Conservation (phyloP, 2,329 filamentous ascomycete genomes). For the Pyricularia grisea region DNA sequence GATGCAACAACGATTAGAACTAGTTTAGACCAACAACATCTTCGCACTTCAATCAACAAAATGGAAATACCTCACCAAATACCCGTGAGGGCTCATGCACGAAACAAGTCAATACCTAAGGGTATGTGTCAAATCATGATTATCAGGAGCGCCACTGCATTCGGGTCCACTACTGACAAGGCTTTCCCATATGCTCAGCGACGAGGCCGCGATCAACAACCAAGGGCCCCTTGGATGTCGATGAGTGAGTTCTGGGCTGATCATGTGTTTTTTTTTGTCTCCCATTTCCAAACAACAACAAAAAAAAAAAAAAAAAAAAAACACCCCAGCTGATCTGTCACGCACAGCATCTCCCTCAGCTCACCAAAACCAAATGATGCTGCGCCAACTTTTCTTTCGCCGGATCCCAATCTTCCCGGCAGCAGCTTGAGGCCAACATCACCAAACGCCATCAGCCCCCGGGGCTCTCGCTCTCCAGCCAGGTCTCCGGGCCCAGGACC, state of each 20-base stretch:
- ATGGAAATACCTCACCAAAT: constrained; percentile 1
- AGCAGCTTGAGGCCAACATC: constrained; percentile 5
- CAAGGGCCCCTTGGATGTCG: constrained; percentile 2
- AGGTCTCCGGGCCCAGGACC: constrained; percentile 17
- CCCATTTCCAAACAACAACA: too few species aligned
- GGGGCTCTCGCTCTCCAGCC: constrained; percentile 13
- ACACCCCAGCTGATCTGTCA: not conserved
- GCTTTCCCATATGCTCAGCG: not conserved
- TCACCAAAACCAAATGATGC: not conserved
- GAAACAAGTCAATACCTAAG: constrained; percentile 3
- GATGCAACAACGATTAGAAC: too few species aligned
- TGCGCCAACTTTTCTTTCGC: not conserved
- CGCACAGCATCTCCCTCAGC: constrained; percentile 1
- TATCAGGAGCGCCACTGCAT: not conserved
- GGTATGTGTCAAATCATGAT: not conserved
- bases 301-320: not conserved
- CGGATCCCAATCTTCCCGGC: not conserved
- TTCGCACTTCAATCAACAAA: not conserved
- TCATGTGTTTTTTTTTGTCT: not conserved
- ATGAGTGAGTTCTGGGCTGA: constrained; percentile 1
- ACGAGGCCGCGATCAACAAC: constrained; percentile 2
- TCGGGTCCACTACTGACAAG: not conserved
- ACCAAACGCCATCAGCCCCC: constrained; percentile 11
- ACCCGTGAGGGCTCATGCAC: not conserved
- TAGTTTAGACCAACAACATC: too few species aligned